Evolutionary conservation across 192 early-diverging fungal genomes (phyloP).

Genomic region (Coemansia sp.): DNA sequence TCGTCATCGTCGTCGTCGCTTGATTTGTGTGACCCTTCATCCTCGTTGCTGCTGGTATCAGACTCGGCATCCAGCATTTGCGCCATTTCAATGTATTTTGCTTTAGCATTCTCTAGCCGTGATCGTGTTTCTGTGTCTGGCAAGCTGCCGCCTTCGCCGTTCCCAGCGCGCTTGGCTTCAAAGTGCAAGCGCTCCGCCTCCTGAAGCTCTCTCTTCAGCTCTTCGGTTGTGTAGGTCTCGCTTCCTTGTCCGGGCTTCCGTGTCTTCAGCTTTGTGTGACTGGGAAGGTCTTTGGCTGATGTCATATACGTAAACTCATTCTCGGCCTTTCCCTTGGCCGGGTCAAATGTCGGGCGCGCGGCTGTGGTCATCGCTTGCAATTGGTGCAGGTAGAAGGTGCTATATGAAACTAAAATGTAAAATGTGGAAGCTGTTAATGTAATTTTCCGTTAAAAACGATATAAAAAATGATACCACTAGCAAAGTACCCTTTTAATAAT

Average conservation of each 20-base stretch:
- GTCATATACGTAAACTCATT: constrained; percentile 64
- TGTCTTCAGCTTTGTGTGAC: constrained; percentile 76
- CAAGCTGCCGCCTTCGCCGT: background rate
- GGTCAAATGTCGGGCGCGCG: constrained; percentile 76
- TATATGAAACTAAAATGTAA: background rate
- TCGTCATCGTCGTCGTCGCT: constrained; percentile 8
- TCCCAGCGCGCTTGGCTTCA: constrained; percentile 53
- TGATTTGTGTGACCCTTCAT: constrained; percentile 14
- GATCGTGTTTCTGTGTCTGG: background rate
- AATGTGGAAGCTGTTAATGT: no score
- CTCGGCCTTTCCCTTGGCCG: constrained; percentile 66
- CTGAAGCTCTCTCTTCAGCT: constrained; percentile 65
- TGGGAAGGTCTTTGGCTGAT: constrained; percentile 68
- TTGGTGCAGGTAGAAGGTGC: background rate
- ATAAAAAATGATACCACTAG: background rate
- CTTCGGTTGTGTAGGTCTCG: constrained; percentile 59
- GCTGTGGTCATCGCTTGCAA: constrained; percentile 58
- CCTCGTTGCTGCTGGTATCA: constrained; percentile 42
- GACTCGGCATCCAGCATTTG: constrained; percentile 50
- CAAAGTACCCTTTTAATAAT: no score
- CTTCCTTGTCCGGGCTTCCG: constrained; percentile 69
- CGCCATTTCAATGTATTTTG: constrained; percentile 45
- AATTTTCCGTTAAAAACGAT: no score
- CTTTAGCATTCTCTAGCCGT: constrained; percentile 23
- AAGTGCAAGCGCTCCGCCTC: constrained; percentile 69